These are phyloP conservation scores for Aspergillus fumigatiaffinis DNA, from an alignment of 2,329 filamentous ascomycete genomes.

Conservation along the genomic window DNA sequence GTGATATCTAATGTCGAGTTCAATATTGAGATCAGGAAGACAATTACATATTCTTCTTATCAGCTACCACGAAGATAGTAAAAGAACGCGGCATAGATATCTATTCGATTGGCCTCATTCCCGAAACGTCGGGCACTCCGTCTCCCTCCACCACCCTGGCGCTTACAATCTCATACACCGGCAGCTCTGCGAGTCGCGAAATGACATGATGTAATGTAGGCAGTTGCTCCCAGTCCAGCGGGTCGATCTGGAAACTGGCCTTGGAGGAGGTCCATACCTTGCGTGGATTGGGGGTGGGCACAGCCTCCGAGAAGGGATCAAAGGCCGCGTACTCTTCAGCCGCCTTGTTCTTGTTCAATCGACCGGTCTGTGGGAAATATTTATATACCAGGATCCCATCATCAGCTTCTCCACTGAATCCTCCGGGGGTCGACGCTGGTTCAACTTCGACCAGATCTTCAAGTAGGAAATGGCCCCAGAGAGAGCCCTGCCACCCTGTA, in stretches of 20 bases:
- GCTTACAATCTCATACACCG: slow-evolving; percentile 48
- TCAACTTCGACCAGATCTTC: slow-evolving; percentile 30
- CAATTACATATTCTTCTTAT: no score
- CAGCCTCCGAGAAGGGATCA: slow-evolving; percentile 25
- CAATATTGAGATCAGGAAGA: no score
- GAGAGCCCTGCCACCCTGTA: slow-evolving; percentile 40
- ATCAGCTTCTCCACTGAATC: no score
- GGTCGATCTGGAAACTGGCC: slow-evolving; percentile 47
- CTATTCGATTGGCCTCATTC: slow-evolving; percentile 18
- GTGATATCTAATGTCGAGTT: no score
- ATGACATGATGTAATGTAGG: slow-evolving; percentile 60
- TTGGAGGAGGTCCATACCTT: slow-evolving; percentile 14
- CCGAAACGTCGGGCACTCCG: slow-evolving; percentile 43
- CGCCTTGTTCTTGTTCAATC: slow-evolving; percentile 43
- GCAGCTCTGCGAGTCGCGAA: slow-evolving; percentile 50
- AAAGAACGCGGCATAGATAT: no score
- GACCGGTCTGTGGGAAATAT: slow-evolving; percentile 54
- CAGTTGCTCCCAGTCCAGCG: slow-evolving; percentile 50
- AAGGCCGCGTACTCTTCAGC: slow-evolving; percentile 53
- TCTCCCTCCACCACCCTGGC: slow-evolving; percentile 46
- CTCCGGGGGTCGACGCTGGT: slow-evolving; percentile 8
- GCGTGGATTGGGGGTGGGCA: slow-evolving; percentile 17
- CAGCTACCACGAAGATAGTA: no score
- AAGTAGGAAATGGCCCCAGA: slow-evolving; percentile 36
- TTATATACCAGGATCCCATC: no score